These are phyloP conservation scores for Podospora pseudoanserina DNA, from an alignment of 495 filamentous ascomycete genomes.

Conservation along the genomic window DNA sequence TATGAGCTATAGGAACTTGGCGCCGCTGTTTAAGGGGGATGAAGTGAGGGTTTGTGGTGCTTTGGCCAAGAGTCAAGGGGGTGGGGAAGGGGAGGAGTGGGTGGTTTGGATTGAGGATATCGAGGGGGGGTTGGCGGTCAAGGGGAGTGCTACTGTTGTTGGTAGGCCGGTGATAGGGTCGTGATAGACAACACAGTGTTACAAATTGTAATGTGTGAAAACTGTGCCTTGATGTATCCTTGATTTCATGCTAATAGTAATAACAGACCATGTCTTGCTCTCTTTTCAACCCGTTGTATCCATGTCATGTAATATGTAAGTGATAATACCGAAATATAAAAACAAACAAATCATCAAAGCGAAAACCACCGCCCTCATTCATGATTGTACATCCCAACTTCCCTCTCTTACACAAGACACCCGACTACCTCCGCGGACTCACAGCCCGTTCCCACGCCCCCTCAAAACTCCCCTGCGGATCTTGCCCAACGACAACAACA, in stretches of 20 bases:
- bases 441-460: constrained; percentile 62
- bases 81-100: constrained; percentile 35
- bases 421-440: background rate
- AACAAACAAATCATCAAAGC: background rate
- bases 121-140: constrained; percentile 59
- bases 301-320: background rate
- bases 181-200: too few relatives aligned
- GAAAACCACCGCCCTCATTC: background rate
- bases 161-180: too few relatives aligned
- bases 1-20: constrained; percentile 78
- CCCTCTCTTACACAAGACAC: background rate
- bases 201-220: background rate
- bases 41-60: constrained; percentile 57
- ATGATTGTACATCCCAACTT: background rate
- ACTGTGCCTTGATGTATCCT: background rate
- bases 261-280: background rate
- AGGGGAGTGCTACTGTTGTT: constrained; percentile 35
- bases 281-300: background rate
- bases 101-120: constrained; percentile 65
- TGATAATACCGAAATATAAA: background rate
- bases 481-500: constrained; percentile 44
- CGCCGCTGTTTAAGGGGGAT: constrained; percentile 73
- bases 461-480: constrained; percentile 51
- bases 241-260: background rate
- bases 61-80: constrained; percentile 17